Conservation (phyloP, 805 yeast genomes). For the Metschnikowia matae region DNA sequence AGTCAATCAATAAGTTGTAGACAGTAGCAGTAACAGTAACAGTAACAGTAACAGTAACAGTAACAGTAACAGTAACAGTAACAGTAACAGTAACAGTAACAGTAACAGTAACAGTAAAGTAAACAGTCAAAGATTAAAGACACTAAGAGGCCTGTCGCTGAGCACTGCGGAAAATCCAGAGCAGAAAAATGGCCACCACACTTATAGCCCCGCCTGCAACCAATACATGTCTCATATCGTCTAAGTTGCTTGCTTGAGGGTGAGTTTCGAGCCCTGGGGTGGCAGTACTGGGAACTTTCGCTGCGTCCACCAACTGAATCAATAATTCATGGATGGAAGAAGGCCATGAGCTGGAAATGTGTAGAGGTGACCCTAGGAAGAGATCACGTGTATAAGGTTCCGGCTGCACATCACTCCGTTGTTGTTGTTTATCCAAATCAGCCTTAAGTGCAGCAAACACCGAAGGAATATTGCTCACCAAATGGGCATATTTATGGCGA, state of each 20-base stretch:
- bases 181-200: slow-evolving; percentile 56
- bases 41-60: too few species aligned
- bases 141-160: slow-evolving; percentile 5
- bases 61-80: too few species aligned
- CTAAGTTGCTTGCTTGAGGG: slow-evolving; percentile 54
- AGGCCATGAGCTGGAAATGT: slow-evolving; percentile 87
- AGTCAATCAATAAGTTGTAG: too few species aligned
- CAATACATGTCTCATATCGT: slow-evolving; percentile 48
- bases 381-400: slow-evolving; percentile 74
- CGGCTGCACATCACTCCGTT: slow-evolving; percentile 79
- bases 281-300: slow-evolving; percentile 68
- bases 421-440: slow-evolving; percentile 93
- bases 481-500: slow-evolving; percentile 52
- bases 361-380: slow-evolving; percentile 75
- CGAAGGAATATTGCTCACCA: slow-evolving; percentile 66
- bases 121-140: too few species aligned
- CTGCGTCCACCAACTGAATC: slow-evolving; percentile 84
- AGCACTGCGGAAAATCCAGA: slow-evolving; percentile 55
- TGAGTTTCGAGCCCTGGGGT: slow-evolving; percentile 68
- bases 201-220: slow-evolving; percentile 70
- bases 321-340: slow-evolving; percentile 81
- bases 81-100: too few species aligned
- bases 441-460: slow-evolving; percentile 92
- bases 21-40: too few species aligned
- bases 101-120: too few species aligned